Conservation (phyloP, 495 filamentous ascomycete genomes). For the Xylaria scruposa region DNA sequence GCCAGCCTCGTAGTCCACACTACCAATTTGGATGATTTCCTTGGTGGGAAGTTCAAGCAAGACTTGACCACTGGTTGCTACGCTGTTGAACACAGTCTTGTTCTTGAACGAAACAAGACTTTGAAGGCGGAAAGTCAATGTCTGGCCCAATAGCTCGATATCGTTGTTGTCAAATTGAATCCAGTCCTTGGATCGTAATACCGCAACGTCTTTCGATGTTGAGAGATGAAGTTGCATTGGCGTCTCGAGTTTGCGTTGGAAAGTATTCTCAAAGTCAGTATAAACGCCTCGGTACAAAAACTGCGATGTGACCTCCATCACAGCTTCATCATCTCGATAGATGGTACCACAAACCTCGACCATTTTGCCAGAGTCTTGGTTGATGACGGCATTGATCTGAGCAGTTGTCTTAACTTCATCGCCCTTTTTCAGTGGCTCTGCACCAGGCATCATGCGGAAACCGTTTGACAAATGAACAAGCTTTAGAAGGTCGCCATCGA, state of each 20-base stretch:
- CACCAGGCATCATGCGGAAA: conserved; percentile 97
- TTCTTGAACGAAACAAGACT: conserved; percentile 94
- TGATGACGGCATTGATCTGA: conserved; percentile 96
- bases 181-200: conserved; percentile 96
- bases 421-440: conserved; percentile 90
- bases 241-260: conserved; percentile 94
- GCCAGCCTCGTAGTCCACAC: conserved; percentile 90
- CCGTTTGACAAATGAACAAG: conserved; percentile 95
- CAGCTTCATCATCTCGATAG: conserved; percentile 79
- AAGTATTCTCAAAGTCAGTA: conserved; percentile 94
- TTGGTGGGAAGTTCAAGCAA: conserved; percentile 95
- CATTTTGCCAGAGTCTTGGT: conserved; percentile 98
- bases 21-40: conserved; percentile 94
- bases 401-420: conserved; percentile 93
- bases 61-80: conserved; percentile 92
- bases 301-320: conserved; percentile 98
- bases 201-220: conserved; percentile 87
- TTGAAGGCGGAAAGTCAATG: conserved; percentile 93
- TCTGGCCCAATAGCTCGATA: conserved; percentile 85
- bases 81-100: conserved; percentile 87
- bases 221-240: conserved; percentile 92
- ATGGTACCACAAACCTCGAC: conserved; percentile 98
- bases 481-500: conserved; percentile 93
- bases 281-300: conserved; percentile 96
- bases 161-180: conserved; percentile 84